Evolutionary conservation across 2,329 filamentous ascomycete genomes (phyloP), one percentile per base, ranked within the genome.

Genomic region (Aspergillus hiratsukae): DNA sequence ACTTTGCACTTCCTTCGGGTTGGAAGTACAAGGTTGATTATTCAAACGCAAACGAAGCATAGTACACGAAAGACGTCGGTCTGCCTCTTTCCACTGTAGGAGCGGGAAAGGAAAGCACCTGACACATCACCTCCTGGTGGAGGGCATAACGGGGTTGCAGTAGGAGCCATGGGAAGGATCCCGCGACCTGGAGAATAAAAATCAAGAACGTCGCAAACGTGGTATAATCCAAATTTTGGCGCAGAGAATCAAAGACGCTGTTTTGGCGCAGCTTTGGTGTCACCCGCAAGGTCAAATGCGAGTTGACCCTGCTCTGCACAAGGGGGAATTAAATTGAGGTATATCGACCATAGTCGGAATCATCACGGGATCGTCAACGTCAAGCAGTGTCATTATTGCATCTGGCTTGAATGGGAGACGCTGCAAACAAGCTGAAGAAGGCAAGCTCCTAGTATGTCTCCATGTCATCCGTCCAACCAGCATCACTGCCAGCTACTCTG

Each of bases 401-500:
- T 62, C 53, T 49, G 61, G 62, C 48, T 54, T 53, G 53, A 64
- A 57, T 62, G 55, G 57, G 59, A 60, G 56, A 56, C 43, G 29
- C 51, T 48, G 49, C 52, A 52, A 51, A 43, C 35, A 55, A 50
- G 46, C 59, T 29, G 17, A 48, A 54, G 52, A 49, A 46, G 53
- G 56, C 54, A 52, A 55, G 41, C 48, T 53, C 57, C 66, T 64
- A 78, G 58, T 77, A 77, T 25, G 72, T 64, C 60, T 77, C 75
- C 57, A 75, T 66, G 29, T 83, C 80, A 61, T 82, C 79, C 4
- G 80, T 81, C 81, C 81, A 83, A 51, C 76, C 79, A 40, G 72
- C 76, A 54, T 83, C 81, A 54, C 80, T 81, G 55, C 79, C 79
- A 55, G 75, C 76, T 25, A 78, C 75, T 48, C 76, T 72, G 37